Percentiles rank a stretch among this genome's conserved stretches.
These are phyloP conservation scores for Aspergillus sp. DNA, from an alignment of 2,329 filamentous ascomycete genomes.

Conservation along the genomic window DNA sequence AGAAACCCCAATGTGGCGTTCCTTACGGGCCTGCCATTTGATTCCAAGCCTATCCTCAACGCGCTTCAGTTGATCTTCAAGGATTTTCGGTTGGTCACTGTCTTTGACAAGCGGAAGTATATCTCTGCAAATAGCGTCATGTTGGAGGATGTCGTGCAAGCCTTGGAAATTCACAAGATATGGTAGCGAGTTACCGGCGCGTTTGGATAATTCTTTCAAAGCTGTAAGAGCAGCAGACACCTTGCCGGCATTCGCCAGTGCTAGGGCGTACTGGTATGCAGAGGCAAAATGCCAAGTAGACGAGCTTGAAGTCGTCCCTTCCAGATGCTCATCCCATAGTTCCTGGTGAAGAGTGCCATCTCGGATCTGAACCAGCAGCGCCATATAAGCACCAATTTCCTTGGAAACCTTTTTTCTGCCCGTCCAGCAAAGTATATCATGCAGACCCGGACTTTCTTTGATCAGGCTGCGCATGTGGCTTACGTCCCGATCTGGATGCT, in stretches of 20 bases:
- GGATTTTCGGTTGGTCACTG: slow-evolving; percentile 28
- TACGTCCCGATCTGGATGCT: slow-evolving; percentile 26
- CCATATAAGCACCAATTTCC: slow-evolving; percentile 26
- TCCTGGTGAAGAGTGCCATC: slow-evolving; percentile 26
- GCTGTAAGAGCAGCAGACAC: slow-evolving; percentile 29
- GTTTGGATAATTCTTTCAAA: slow-evolving; percentile 31
- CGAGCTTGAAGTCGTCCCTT: slow-evolving; percentile 12
- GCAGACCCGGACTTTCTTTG: slow-evolving; percentile 28
- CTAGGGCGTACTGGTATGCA: slow-evolving; percentile 31
- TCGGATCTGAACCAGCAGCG: slow-evolving; percentile 32
- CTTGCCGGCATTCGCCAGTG: slow-evolving; percentile 30
- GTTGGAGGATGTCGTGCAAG: slow-evolving; percentile 28
- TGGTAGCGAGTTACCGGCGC: slow-evolving; percentile 28
- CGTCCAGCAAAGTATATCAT: slow-evolving; percentile 27
- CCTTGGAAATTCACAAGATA: slow-evolving; percentile 27
- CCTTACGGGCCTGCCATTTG: slow-evolving; percentile 29
- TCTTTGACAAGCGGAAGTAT: slow-evolving; percentile 31
- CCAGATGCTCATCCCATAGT: slow-evolving; percentile 30
- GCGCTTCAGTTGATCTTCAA: slow-evolving; percentile 30
- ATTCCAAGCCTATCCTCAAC: slow-evolving; percentile 40
- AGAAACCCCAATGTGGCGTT: slow-evolving; percentile 25
- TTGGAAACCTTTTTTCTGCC: neutral
- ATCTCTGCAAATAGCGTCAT: slow-evolving; percentile 24
- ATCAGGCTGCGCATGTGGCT: slow-evolving; percentile 27
- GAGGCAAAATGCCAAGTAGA: slow-evolving; percentile 16